A percentile compares a stretch with the other conserved stretches of the same genome.
phyloP scores from a whole-genome alignment of 805 yeast genomes.

The Wickerhamiella galacta region DNA sequence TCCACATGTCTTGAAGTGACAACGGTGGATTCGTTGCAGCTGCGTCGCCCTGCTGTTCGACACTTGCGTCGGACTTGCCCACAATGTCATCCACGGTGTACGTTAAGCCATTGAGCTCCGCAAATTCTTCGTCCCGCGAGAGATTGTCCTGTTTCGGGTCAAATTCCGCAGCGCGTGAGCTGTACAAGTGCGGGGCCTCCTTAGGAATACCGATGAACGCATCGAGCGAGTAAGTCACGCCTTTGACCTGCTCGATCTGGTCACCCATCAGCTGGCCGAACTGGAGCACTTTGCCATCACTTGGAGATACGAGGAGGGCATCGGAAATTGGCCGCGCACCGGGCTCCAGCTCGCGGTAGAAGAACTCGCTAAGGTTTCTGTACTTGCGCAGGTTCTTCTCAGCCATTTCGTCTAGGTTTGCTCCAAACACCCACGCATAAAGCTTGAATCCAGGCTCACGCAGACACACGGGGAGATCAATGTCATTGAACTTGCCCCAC shows the following conservation, averaged over 20 bases:
- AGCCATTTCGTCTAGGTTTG: slow-evolving; percentile 71
- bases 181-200: slow-evolving; percentile 9
- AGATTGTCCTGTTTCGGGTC: slow-evolving; percentile 18
- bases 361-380: slow-evolving; percentile 75
- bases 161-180: background rate
- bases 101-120: slow-evolving; percentile 57
- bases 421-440: slow-evolving; percentile 72
- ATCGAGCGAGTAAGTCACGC: slow-evolving; percentile 80
- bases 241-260: slow-evolving; percentile 85
- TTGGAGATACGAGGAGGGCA: slow-evolving; percentile 64
- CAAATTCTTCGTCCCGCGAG: slow-evolving; percentile 53
- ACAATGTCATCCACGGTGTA: slow-evolving; percentile 53
- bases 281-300: slow-evolving; percentile 82
- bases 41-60: slow-evolving; percentile 55
- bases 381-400: slow-evolving; percentile 64
- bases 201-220: slow-evolving; percentile 52
- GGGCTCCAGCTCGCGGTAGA: slow-evolving; percentile 64
- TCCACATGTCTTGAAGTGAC: slow-evolving; percentile 4
- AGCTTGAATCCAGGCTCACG: slow-evolving; percentile 66
- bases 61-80: slow-evolving; percentile 31
- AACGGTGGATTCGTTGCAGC: slow-evolving; percentile 18
- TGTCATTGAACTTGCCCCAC: slow-evolving; percentile 84
- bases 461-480: slow-evolving; percentile 75
- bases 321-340: slow-evolving; percentile 63
- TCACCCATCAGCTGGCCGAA: slow-evolving; percentile 60